A percentile compares a stretch with the other conserved stretches of the same genome.
phyloP scores from a whole-genome alignment of 176 grass and related monocot species.

The Ampelocalamus luodianensis region DNA sequence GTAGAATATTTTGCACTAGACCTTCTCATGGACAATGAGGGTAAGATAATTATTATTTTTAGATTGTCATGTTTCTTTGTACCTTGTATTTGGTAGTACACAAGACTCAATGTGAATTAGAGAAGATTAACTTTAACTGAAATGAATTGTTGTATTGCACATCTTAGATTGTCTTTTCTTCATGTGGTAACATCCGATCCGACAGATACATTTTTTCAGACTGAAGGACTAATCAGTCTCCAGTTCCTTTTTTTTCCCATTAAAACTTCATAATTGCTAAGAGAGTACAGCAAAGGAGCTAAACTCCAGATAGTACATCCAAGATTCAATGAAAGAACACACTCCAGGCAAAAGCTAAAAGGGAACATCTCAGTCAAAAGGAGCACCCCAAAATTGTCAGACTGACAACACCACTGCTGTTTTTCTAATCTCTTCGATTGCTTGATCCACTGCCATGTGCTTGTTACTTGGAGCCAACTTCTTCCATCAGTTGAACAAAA shows the following conservation, averaged over 20 bases:
- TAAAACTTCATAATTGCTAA: background rate
- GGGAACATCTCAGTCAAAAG: background rate
- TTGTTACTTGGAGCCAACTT: constrained; percentile 19
- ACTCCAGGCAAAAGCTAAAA: background rate
- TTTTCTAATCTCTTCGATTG: background rate
- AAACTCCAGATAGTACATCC: background rate
- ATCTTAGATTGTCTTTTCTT: constrained; percentile 2
- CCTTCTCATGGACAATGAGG: constrained; percentile 71
- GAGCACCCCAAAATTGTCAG: background rate
- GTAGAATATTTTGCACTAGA: constrained; percentile 75
- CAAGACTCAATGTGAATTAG: background rate
- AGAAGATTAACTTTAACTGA: background rate
- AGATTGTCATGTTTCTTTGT: background rate
- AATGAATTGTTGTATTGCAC: background rate
- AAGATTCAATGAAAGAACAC: background rate
- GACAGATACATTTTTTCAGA: constrained; percentile 6
- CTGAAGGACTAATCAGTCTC: background rate
- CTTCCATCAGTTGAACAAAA: background rate
- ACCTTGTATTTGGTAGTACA: constrained; percentile 17
- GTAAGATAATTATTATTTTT: constrained; percentile 39
- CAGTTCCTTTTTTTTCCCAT: background rate
- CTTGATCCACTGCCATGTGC: background rate
- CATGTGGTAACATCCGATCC: background rate
- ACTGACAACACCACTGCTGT: background rate
- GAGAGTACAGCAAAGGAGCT: background rate